Conservation (phyloP, 768 basidiomycete genomes). For the Trametes sanguinea region DNA sequence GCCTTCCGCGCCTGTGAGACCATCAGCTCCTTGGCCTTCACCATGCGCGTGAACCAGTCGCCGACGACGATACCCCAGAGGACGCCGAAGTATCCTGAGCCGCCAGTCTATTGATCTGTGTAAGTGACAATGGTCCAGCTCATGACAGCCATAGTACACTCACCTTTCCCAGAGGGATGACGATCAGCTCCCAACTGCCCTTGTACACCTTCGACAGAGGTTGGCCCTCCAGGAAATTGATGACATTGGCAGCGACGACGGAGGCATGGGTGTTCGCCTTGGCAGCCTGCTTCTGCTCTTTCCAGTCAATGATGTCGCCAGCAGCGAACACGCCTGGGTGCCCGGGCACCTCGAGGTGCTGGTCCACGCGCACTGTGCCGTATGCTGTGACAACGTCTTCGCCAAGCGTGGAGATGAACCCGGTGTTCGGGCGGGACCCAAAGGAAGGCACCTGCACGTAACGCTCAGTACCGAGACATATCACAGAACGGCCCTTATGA, state of each 20-base stretch:
- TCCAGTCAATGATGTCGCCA: conserved; percentile 65
- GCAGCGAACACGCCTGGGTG: conserved; percentile 61
- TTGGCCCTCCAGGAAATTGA: conserved; percentile 43
- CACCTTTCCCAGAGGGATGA: conserved; percentile 57
- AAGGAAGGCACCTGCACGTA: conserved; percentile 31
- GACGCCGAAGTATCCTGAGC: conserved; percentile 31
- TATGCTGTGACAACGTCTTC: conserved; percentile 35
- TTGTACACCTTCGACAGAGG: conserved; percentile 45
- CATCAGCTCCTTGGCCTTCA: conserved; percentile 35
- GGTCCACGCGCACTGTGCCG: conserved; percentile 52
- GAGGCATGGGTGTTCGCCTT: conserved; percentile 48
- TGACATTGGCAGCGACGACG: conserved; percentile 52
- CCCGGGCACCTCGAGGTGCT: conserved; percentile 56
- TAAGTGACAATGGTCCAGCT: neutral
- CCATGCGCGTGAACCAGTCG: conserved; percentile 25
- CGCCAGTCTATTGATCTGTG: conserved; percentile 25
- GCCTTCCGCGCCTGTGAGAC: conserved; percentile 15
- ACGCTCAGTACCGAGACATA: neutral
- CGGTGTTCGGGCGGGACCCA: conserved; percentile 51
- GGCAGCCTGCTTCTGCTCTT: conserved; percentile 60
- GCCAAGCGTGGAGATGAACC: conserved; percentile 47
- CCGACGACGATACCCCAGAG: conserved; percentile 36
- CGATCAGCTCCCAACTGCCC: conserved; percentile 53
- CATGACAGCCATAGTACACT: conserved; percentile 7
- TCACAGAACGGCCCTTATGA: neutral